Evolutionary conservation across 768 basidiomycete genomes (phyloP), one percentile per base, ranked within the genome.

Genomic region (Calocera viscosa): DNA sequence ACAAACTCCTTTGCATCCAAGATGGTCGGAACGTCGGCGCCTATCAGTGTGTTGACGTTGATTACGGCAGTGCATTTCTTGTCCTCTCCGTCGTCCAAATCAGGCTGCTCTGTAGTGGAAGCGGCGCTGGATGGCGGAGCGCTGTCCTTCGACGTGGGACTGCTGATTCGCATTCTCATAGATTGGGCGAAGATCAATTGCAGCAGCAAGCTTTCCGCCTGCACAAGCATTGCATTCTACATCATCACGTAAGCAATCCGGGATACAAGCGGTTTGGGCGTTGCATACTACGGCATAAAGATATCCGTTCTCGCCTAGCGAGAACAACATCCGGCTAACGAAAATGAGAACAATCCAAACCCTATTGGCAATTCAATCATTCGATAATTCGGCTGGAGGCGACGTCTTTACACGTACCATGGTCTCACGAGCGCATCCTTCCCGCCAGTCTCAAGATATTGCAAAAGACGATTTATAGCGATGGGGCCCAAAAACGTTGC

Each of bases 361-460:
- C 53, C 53, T 60, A 32, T 5, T n/a, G 14, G 5, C 26, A 28
- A 5, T 2, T 3, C 43, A 47, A 47, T 47, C 24, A 47, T 5
- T 24, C 43, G 19, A 3, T 47, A 5, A 47, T 47, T 7, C 7
- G 16, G 43, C n/a, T 47, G 19, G 7, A 19, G 16, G 43, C 3
- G 16, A 47, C 5, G n/a, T n/a, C n/a, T 47, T 5, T 26, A 32
- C n/a, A n/a, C 26, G 30, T 60, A 60, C 53, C 53, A 60, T 26
- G 53, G 53, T 26, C 53, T 11, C 24, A 60, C 30, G 2, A 32
- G 11, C 16, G 53, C 53, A 60, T 67, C 70, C 26, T 74, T 38
- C 1, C 75, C 75, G 32, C 72, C 68, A 24, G 53, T 72, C 66
- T 75, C 74, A 7, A 76, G 71, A 67, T 75, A 71, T 69, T 64